Evolutionary conservation across 2,329 filamentous ascomycete species (phyloP).

Genomic region (Esteya vermicola): DNA sequence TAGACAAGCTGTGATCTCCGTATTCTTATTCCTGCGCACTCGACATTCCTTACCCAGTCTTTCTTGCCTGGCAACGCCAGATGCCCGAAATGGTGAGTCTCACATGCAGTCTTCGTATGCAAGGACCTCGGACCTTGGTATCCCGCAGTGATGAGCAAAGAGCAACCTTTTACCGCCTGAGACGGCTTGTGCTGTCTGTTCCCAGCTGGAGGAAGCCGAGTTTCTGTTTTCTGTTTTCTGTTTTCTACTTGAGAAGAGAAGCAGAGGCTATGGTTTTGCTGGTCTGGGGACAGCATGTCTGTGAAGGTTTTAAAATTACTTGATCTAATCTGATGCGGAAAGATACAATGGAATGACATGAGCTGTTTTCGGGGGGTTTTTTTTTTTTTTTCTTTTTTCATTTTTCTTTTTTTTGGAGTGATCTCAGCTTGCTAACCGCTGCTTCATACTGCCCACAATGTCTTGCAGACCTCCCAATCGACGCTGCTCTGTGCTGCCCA

Average conservation of each 20-base stretch:
- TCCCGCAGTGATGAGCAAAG: constrained; percentile 19
- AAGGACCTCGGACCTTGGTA: neutral
- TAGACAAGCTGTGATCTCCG: no score
- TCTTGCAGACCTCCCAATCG: constrained; percentile 30
- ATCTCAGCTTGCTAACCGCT: constrained; percentile 14
- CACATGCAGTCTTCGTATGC: neutral
- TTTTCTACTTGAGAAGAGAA: no score
- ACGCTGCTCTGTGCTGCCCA: constrained; percentile 35
- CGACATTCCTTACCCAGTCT: no score
- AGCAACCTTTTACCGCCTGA: constrained; percentile 16
- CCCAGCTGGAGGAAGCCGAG: constrained; percentile 31
- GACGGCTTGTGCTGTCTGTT: constrained; percentile 15
- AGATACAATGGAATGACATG: neutral
- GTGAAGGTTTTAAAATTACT: constrained; percentile 31
- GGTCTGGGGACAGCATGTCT: constrained; percentile 18
- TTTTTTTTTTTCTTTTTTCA: constrained; percentile 9
- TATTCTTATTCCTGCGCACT: no score
- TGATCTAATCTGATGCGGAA: constrained; percentile 50
- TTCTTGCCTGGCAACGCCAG: no score
- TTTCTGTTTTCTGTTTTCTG: constrained; percentile 1
- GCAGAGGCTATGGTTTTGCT: constrained; percentile 39
- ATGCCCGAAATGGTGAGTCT: neutral
- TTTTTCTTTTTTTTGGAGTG: neutral
- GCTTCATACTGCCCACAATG: constrained; percentile 24
- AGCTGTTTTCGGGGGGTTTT: neutral